Base-by-base conservation (phyloP, 2,329 filamentous ascomycete species). In the Nemania sp. region DNA sequence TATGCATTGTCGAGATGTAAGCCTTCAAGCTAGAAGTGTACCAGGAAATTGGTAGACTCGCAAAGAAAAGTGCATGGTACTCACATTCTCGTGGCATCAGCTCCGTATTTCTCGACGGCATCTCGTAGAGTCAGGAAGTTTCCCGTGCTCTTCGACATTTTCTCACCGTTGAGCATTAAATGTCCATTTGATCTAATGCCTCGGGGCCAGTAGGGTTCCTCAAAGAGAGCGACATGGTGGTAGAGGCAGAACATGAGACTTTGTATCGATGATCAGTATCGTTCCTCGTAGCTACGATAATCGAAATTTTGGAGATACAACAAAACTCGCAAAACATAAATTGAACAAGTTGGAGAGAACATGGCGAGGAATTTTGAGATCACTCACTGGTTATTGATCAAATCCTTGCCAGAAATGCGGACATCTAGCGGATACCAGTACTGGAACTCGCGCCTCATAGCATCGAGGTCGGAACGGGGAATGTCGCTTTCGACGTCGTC, bases 121-220 rank as follows among this genome's bases (percentile, higher is more conserved):
- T 97, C 91, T 55, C 88, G 85, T 54, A 98, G 82, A 11, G 95
- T 98, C 75, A 99, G 83, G 81, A 99, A 99, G 80, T 98, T 99
- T 64, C 95, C 95, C 0, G 93, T 97, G 55, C 90, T 94, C 81
- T 99, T 99, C 75, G 88, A 90, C 95, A 99, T 99, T 85, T 99
- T 99, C 75, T 97, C 91, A 51, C 94, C 94, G 75, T 99, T 99
- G 66, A 99, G 83, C 76, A 96, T 87, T 71, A 98, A 79, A 78
- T 98, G 94, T 1, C 95, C 95, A 73, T 99, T 99, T 64, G 90
- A 88, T 66, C 95, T 90, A 67, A 98, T 84, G 64, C 88, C 88
- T 53, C 84, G 85, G 11, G 95, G 95, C 92, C 94, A 97, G 81
- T 92, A 96, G 75, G 94, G 86, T 60, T 86, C 85, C 12, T 88